Evolutionary conservation across 495 filamentous ascomycete species (phyloP).

Genomic region (Ascobolus immersus): DNA sequence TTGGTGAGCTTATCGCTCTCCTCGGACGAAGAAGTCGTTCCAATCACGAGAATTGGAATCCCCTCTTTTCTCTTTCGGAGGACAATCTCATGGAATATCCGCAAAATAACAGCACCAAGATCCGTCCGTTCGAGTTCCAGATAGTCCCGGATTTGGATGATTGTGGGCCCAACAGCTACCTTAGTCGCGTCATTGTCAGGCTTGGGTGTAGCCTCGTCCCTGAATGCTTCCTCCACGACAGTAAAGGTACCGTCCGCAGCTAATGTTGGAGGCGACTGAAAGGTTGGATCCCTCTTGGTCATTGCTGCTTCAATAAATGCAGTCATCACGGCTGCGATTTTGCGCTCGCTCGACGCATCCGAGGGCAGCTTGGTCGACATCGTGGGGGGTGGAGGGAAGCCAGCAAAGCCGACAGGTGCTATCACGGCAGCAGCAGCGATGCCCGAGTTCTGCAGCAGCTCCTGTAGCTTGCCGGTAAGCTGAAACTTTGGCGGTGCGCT

Average conservation of each 20-base stretch:
- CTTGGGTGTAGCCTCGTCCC: too few relatives aligned
- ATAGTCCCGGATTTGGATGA: constrained; percentile 63
- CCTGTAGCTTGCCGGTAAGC: constrained; percentile 5
- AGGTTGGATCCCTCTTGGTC: constrained; percentile 14
- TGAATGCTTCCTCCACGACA: too few relatives aligned
- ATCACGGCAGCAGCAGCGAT: constrained; percentile 7
- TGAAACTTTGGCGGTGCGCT: too few relatives aligned
- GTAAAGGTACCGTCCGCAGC: too few relatives aligned
- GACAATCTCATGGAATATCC: constrained; percentile 41
- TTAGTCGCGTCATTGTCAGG: too few relatives aligned
- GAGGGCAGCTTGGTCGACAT: neutral
- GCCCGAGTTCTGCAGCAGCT: constrained; percentile 6
- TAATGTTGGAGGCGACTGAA: too few relatives aligned
- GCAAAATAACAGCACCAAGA: constrained; percentile 36
- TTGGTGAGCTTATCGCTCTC: constrained; percentile 20
- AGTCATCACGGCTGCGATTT: constrained; percentile 15
- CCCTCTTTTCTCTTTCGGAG: constrained; percentile 41
- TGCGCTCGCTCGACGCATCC: constrained; percentile 16
- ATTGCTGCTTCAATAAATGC: constrained; percentile 15
- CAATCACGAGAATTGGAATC: constrained; percentile 48
- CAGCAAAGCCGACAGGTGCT: constrained; percentile 1
- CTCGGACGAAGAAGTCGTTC: constrained; percentile 32
- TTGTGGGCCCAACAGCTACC: too few relatives aligned
- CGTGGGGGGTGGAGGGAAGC: neutral
- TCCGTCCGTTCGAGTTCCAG: constrained; percentile 39